phyloP scores from a whole-genome alignment of 192 early-diverging fungal genomes.

The Rhizoclosmatium globosum region DNA sequence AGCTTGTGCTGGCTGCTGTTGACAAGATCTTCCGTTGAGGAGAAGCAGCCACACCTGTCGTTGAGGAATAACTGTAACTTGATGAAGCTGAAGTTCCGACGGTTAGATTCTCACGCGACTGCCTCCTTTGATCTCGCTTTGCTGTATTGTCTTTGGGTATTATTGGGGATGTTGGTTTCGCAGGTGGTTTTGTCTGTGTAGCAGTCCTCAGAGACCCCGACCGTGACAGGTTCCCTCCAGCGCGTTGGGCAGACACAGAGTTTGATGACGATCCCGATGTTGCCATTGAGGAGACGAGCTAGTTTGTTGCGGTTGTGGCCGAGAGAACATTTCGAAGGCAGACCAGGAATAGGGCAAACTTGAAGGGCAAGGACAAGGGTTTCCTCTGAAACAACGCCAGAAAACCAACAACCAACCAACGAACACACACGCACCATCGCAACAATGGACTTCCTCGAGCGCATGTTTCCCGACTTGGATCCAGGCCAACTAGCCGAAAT shows the following conservation, averaged over 20 bases:
- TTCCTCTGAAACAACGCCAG: too few relatives aligned
- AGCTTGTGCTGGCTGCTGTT: background rate
- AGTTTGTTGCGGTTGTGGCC: too few relatives aligned
- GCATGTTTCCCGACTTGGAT: background rate
- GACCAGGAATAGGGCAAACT: too few relatives aligned
- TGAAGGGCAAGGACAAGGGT: too few relatives aligned
- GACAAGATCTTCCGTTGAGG: background rate
- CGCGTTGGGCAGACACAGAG: too few relatives aligned
- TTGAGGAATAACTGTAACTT: background rate
- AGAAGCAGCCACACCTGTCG: background rate
- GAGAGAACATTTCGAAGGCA: too few relatives aligned
- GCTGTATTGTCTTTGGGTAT: constrained; percentile 1
- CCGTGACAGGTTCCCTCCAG: background rate
- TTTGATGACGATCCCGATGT: too few relatives aligned
- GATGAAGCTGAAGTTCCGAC: background rate
- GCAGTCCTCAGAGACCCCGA: background rate
- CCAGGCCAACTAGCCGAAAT: background rate
- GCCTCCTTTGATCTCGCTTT: background rate
- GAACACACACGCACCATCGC: background rate
- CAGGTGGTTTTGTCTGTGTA: background rate
- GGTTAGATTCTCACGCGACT: constrained; percentile 1
- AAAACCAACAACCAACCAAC: too few relatives aligned
- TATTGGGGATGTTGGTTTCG: background rate
- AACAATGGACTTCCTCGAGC: background rate
- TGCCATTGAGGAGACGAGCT: too few relatives aligned